A percentile compares a stretch with the other conserved stretches of the same genome.
These are phyloP conservation scores for Sordariomycetes sp. DNA, from an alignment of 2,329 filamentous ascomycete species.

Conservation along the genomic window DNA sequence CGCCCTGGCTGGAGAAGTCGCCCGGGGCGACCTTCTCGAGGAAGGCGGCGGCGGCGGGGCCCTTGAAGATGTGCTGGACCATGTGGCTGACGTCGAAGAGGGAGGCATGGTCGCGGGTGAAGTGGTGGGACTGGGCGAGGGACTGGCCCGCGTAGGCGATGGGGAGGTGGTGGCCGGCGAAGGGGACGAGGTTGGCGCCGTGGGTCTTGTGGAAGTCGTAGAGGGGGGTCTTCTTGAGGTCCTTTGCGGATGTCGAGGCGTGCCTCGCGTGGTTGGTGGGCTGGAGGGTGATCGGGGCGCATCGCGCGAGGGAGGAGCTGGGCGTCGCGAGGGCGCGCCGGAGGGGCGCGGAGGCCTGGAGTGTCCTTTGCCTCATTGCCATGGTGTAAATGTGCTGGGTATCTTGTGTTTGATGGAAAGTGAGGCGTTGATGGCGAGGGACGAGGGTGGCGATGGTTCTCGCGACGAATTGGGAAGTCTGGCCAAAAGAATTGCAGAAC, in stretches of 20 bases:
- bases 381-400: background rate
- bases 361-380: background rate
- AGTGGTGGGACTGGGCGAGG: slow-evolving; percentile 75
- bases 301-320: background rate
- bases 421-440: no score
- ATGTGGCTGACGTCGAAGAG: slow-evolving; percentile 96
- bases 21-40: slow-evolving; percentile 76
- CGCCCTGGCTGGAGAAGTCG: slow-evolving; percentile 44
- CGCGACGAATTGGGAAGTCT: no score
- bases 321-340: background rate
- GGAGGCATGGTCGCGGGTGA: slow-evolving; percentile 77
- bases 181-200: slow-evolving; percentile 92
- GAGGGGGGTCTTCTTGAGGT: slow-evolving; percentile 54
- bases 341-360: background rate
- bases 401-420: background rate
- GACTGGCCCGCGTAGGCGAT: slow-evolving; percentile 71
- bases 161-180: slow-evolving; percentile 87
- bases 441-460: no score
- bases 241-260: slow-evolving; percentile 8
- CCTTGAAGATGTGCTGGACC: slow-evolving; percentile 79
- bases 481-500: no score
- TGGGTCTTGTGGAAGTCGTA: slow-evolving; percentile 66
- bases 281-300: background rate
- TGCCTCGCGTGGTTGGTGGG: background rate
- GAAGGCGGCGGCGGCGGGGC: slow-evolving; percentile 67